Evolutionary conservation across 441 rosid species (phyloP).

Genomic region (Gossypium lobatum): DNA sequence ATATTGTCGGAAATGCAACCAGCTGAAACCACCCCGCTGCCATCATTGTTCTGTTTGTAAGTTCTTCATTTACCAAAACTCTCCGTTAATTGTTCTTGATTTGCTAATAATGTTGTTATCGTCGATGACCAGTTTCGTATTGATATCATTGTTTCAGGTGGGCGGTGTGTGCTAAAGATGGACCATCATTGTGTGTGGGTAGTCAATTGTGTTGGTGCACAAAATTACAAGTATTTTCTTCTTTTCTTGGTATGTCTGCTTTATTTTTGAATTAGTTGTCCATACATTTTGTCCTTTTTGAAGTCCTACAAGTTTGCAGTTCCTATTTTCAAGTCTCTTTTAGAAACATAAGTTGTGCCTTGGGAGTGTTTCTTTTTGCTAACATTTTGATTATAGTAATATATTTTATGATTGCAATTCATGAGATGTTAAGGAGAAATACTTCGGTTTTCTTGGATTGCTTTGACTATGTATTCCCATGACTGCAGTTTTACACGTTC

Average conservation of each 20-base stretch:
- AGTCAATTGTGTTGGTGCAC: conserved; percentile 86
- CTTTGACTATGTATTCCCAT: conserved; percentile 14
- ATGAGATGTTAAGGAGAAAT: background rate
- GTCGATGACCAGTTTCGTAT: background rate
- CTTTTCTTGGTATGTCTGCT: conserved; percentile 66
- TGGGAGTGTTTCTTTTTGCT: background rate
- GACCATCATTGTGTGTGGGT: conserved; percentile 98
- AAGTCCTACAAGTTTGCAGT: background rate
- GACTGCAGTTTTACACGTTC: conserved; percentile 78
- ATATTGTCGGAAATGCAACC: conserved; percentile 73
- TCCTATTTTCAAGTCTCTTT: conserved; percentile 1
- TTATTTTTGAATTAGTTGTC: background rate
- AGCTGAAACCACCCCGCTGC: conserved; percentile 78
- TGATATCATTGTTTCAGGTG: conserved; percentile 44
- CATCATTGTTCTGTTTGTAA: conserved; percentile 89
- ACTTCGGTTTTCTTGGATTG: background rate
- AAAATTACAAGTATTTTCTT: conserved; percentile 80
- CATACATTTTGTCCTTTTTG: background rate
- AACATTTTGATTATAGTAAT: background rate
- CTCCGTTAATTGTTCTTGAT: background rate
- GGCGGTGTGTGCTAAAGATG: conserved; percentile 81
- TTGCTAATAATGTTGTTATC: background rate
- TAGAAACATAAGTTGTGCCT: background rate
- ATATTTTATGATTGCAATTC: background rate
- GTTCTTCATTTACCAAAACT: conserved; percentile 24